Percentiles rank a stretch among this genome's conserved stretches.
Evolutionary conservation across 2,329 filamentous ascomycete genomes (phyloP).

Genomic region (Colletotrichum costaricense): DNA sequence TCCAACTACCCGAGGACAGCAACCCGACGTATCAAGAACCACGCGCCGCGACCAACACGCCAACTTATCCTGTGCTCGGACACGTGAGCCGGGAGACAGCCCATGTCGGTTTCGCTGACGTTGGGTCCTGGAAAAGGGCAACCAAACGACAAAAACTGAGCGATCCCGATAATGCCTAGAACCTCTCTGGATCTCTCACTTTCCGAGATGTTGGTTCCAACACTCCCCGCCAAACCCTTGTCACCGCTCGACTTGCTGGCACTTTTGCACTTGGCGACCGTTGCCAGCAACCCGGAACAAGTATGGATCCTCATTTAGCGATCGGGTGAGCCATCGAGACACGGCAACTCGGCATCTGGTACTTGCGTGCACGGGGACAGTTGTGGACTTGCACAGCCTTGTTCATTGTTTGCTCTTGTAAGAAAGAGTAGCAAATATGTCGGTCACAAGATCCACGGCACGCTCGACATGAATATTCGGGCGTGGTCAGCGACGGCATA

Average conservation of each 20-base stretch:
- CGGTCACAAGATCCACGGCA: background rate
- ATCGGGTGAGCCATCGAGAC: background rate
- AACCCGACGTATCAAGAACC: background rate
- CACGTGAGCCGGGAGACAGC: background rate
- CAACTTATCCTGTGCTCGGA: background rate
- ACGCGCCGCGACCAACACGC: background rate
- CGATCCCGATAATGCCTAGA: conserved; percentile 26
- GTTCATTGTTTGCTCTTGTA: background rate
- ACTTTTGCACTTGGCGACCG: background rate
- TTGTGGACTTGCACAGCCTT: background rate
- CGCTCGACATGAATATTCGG: background rate
- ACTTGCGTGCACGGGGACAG: background rate
- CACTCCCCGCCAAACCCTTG: background rate
- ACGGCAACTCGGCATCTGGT: background rate
- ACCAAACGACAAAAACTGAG: conserved; percentile 33
- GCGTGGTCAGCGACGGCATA: background rate
- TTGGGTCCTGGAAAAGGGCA: conserved; percentile 32
- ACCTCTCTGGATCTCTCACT: background rate
- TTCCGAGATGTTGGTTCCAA: background rate
- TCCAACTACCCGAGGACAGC: conserved; percentile 40
- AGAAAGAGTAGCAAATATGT: background rate
- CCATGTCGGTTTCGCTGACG: conserved; percentile 18
- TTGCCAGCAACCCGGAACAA: conserved; percentile 13
- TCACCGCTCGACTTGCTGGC: background rate
- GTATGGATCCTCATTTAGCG: background rate